A percentile compares a stretch with the other conserved stretches of the same genome.
Conservation (phyloP, 345 rosid species). For the Arabidopsis thaliana region TAIR10.1 NC_003070.9:17220001-17220500, state of each 20-base stretch:
- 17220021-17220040: constrained; percentile 46
- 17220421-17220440: no score
- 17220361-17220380: not conserved
- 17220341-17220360: not conserved
- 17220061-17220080: constrained; percentile 14
- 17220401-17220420: not conserved
- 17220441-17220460: not conserved
- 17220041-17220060: constrained; percentile 42
- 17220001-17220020: constrained; percentile 46
- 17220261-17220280: not conserved
- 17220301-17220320: not conserved
- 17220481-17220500: no score
- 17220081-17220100: constrained; percentile 21
- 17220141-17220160: constrained; percentile 44
- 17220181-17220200: constrained; percentile 40
- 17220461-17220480: no score
- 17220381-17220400: no score
- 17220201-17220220: constrained; percentile 30
- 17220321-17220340: not conserved
- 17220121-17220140: constrained; percentile 28
- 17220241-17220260: not conserved
- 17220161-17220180: constrained; percentile 42
- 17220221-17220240: constrained; percentile 14
- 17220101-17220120: constrained; percentile 40
- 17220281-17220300: no score